A percentile compares a stretch with the other conserved stretches of the same genome.
phyloP scores from a whole-genome alignment of 805 yeast genomes.

The Candida adriatica region DNA sequence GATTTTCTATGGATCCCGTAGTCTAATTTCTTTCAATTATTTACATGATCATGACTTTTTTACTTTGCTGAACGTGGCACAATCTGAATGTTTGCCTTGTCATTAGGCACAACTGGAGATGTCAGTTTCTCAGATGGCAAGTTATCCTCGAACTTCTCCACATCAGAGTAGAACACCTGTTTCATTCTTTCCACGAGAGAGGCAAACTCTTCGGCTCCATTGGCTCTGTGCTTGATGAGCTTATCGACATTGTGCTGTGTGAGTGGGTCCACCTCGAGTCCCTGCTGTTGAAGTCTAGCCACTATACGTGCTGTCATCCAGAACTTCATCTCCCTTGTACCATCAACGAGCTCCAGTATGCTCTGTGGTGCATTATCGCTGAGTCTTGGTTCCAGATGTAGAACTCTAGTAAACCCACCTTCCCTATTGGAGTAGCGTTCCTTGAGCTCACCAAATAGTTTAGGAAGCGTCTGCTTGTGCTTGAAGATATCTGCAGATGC shows the following conservation, averaged over 20 bases:
- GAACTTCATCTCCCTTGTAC: constrained; percentile 59
- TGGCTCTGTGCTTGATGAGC: constrained; percentile 36
- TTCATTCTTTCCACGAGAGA: constrained; percentile 57
- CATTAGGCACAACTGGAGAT: constrained; percentile 18
- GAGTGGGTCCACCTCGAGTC: constrained; percentile 41
- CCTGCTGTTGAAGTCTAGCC: constrained; percentile 70
- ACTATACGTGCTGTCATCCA: constrained; percentile 78
- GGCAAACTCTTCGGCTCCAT: constrained; percentile 48
- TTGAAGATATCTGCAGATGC: constrained; percentile 39
- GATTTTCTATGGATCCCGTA: too few relatives aligned
- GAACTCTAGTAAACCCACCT: constrained; percentile 83
- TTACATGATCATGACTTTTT: too few relatives aligned
- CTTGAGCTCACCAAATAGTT: constrained; percentile 57
- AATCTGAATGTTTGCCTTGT: constrained; percentile 15
- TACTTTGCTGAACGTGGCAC: constrained; percentile 16
- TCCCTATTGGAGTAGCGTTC: constrained; percentile 54
- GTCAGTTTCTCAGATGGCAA: constrained; percentile 13
- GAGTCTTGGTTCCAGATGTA: constrained; percentile 75
- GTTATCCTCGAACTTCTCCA: constrained; percentile 12
- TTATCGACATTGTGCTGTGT: constrained; percentile 53
- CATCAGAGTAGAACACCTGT: constrained; percentile 32
- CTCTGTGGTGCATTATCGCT: constrained; percentile 92
- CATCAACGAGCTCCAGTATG: constrained; percentile 79
- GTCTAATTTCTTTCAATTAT: neutral
- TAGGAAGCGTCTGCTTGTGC: constrained; percentile 48